phyloP scores from a whole-genome alignment of 345 rosid species.

The Hibiscus trionum region DNA sequence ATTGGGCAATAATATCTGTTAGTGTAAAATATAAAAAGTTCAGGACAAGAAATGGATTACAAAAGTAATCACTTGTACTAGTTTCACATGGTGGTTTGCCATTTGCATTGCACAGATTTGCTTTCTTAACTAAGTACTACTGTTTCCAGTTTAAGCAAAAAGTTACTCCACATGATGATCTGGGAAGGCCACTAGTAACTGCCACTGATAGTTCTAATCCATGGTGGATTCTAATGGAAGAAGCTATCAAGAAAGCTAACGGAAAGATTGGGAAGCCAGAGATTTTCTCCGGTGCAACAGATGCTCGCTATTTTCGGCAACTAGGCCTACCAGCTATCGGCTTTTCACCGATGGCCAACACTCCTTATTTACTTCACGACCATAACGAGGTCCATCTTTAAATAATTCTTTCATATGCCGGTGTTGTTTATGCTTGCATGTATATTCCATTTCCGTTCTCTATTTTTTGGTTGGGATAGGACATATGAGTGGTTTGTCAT shows the following conservation, averaged over 20 bases:
- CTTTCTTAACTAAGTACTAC: background rate
- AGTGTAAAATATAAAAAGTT: background rate
- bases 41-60: background rate
- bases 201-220: slow-evolving; percentile 66
- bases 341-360: slow-evolving; percentile 83
- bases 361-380: slow-evolving; percentile 85
- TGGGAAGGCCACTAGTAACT: slow-evolving; percentile 54
- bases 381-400: slow-evolving; percentile 65
- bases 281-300: slow-evolving; percentile 87
- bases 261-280: slow-evolving; percentile 72
- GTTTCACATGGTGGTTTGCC: background rate
- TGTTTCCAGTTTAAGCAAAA: background rate
- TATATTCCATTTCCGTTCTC: background rate
- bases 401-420: background rate
- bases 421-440: background rate
- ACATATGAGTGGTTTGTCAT: background rate
- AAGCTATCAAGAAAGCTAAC: slow-evolving; percentile 60
- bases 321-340: slow-evolving; percentile 77
- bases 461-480: background rate
- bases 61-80: background rate
- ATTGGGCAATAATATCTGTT: background rate
- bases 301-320: slow-evolving; percentile 65
- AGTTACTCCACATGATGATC: slow-evolving; percentile 12
- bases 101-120: background rate
- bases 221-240: slow-evolving; percentile 86